Evolutionary conservation across 805 yeast genomes (phyloP).

Genomic region (Lipomyces orientalis): DNA sequence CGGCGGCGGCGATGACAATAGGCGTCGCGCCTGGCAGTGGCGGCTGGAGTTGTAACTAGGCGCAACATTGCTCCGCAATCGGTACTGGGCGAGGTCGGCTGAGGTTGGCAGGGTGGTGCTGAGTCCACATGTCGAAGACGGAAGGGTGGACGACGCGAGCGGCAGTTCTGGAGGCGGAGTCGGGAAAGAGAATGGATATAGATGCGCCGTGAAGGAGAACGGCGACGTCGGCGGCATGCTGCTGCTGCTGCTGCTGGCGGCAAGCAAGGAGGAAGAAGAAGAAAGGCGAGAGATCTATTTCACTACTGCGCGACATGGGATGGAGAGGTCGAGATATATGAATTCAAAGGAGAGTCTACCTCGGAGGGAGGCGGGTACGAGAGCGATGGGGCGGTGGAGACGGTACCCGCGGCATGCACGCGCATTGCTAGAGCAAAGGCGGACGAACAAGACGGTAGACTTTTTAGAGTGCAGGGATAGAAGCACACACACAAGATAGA

Average conservation of each 20-base stretch:
- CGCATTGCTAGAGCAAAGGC: background rate
- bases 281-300: background rate
- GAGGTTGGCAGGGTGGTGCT: background rate
- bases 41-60: background rate
- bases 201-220: slow-evolving; percentile 6
- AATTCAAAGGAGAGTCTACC: no score
- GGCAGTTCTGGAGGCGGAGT: slow-evolving; percentile 24
- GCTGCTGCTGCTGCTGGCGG: background rate
- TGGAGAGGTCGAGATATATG: background rate
- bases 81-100: slow-evolving; percentile 4
- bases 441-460: background rate
- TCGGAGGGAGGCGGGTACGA: background rate
- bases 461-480: no score
- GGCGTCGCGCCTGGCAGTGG: background rate
- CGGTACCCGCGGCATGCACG: background rate
- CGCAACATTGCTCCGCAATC: background rate
- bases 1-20: slow-evolving; percentile 14
- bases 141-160: background rate
- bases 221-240: slow-evolving; percentile 5
- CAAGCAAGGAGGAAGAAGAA: background rate
- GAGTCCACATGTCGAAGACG: background rate
- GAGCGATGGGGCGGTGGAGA: background rate
- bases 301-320: background rate
- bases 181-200: slow-evolving; percentile 12
- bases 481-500: background rate